Evolutionary conservation across 2,329 filamentous ascomycete species (phyloP), one percentile per base, ranked within the genome.

Genomic region (Cladosporium halotolerans): DNA sequence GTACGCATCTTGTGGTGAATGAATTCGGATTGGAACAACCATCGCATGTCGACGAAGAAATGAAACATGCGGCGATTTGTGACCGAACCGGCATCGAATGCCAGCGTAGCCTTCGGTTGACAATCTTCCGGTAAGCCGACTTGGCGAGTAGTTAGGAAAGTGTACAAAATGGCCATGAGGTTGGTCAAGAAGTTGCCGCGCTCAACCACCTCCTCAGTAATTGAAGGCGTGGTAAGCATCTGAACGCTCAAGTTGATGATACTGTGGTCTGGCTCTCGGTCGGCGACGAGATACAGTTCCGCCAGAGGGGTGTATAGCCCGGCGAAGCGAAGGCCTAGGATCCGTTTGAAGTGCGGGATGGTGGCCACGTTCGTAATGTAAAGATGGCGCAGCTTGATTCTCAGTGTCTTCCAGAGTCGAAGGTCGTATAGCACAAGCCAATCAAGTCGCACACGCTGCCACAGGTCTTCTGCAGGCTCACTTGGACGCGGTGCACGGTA

Each of bases 161-260:
- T 97, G 70, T 97, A 99, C 0, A 99, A 76, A 57, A 99, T 99
- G 11, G 93, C 90, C 80, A 97, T 87, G 38, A 99, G 78, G 61
- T 89, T 96, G 8, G 90, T 96, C 59, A 99, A 76, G 66, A 99
- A 99, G 69, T 99, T 99, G 28, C 91, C 92, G 43, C 90, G 82
- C 64, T 96, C 88, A 8, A 99, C 89, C 46, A 97, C 88, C 71
- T 99, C 95, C 42, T 90, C 88, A 0, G 92, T 97, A 60, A 99
- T 97, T 0, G 92, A 95, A 1, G 93, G 91, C 0, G 93, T 96
- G 0, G 93, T 99, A 57, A 99, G 76, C 82, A 99, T 95, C 67
- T 99, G 93, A 31, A 97, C 76, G 4, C 92, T 97, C 36, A 99
- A 81, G 66, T 96, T 96, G 76, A 99, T 96, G 66, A 99, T 97